Evolutionary conservation across 2,329 filamentous ascomycete species (phyloP).

Genomic region (Dryadomyces sulphureus): DNA sequence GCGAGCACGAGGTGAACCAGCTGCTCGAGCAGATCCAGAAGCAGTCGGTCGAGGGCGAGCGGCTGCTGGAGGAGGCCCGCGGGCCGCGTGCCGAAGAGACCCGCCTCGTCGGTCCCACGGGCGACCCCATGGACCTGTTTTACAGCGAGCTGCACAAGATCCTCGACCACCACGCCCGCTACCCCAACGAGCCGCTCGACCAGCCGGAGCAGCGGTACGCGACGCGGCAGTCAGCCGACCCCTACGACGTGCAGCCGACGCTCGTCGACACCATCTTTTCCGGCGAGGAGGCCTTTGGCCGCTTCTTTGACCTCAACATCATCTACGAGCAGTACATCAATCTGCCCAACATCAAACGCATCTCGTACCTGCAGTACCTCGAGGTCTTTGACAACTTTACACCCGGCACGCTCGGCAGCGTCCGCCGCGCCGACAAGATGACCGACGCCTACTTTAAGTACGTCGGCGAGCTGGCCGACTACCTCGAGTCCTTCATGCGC

Average conservation of each 20-base stretch:
- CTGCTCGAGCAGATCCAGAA: slow-evolving; percentile 78
- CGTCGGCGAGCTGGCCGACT: slow-evolving; percentile 61
- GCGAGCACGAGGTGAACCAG: slow-evolving; percentile 82
- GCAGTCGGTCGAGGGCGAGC: slow-evolving; percentile 66
- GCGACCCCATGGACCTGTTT: slow-evolving; percentile 82
- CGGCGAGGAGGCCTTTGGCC: slow-evolving; percentile 85
- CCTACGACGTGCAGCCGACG: slow-evolving; percentile 45
- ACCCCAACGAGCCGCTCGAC: slow-evolving; percentile 89
- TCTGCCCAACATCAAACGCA: slow-evolving; percentile 67
- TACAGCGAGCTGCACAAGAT: slow-evolving; percentile 71
- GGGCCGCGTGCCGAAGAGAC: slow-evolving; percentile 64
- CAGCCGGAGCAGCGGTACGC: slow-evolving; percentile 91
- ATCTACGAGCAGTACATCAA: slow-evolving; percentile 86
- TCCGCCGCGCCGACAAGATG: slow-evolving; percentile 72
- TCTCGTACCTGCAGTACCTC: slow-evolving; percentile 86
- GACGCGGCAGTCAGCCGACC: slow-evolving; percentile 41
- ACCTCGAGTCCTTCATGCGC: slow-evolving; percentile 79
- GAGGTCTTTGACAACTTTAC: slow-evolving; percentile 81
- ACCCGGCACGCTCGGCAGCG: slow-evolving; percentile 47
- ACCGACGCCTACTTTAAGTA: slow-evolving; percentile 91
- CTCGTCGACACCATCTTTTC: slow-evolving; percentile 88
- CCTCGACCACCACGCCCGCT: slow-evolving; percentile 76
- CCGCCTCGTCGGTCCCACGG: slow-evolving; percentile 52
- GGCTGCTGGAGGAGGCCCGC: slow-evolving; percentile 71
- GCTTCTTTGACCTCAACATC: slow-evolving; percentile 77